A percentile compares a stretch with the other conserved stretches of the same genome.
Evolutionary conservation across 2,329 filamentous ascomycete species (phyloP).

Genomic region (Colletotrichum tanaceti): DNA sequence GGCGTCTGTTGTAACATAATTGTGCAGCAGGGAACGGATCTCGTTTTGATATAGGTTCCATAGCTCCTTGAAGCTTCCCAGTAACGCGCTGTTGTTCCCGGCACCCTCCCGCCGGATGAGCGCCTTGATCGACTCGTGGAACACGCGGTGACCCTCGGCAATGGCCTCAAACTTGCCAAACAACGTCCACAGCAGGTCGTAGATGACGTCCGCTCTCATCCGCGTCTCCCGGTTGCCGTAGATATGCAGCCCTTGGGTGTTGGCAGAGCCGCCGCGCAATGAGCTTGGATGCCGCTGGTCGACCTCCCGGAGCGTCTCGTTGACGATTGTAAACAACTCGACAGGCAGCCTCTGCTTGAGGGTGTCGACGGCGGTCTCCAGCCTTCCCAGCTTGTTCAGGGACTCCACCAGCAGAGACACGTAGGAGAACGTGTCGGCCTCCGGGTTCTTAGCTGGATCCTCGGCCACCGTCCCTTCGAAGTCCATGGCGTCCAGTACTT

Average conservation of each 20-base stretch:
- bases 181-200: constrained; percentile 90
- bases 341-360: constrained; percentile 94
- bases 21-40: constrained; percentile 92
- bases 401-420: constrained; percentile 88
- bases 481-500: constrained; percentile 70
- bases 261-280: constrained; percentile 67
- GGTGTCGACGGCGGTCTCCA: constrained; percentile 87
- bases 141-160: constrained; percentile 91
- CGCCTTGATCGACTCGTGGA: constrained; percentile 90
- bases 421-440: constrained; percentile 95
- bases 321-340: constrained; percentile 92
- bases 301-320: constrained; percentile 93
- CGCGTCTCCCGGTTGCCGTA: constrained; percentile 78
- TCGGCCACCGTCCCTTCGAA: constrained; percentile 75
- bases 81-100: constrained; percentile 72
- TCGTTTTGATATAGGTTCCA: constrained; percentile 99
- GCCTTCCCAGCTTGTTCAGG: constrained; percentile 85
- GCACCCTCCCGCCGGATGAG: constrained; percentile 85
- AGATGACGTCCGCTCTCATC: constrained; percentile 84
- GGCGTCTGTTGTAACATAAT: constrained; percentile 93
- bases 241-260: constrained; percentile 68
- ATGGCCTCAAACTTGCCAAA: constrained; percentile 99
- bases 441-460: constrained; percentile 91
- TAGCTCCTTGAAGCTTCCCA: constrained; percentile 92
- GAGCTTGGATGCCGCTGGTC: constrained; percentile 92